A percentile compares a stretch with the other conserved stretches of the same genome.
phyloP scores from a whole-genome alignment of 2,329 filamentous ascomycete genomes.

The Onygenales sp. region DNA sequence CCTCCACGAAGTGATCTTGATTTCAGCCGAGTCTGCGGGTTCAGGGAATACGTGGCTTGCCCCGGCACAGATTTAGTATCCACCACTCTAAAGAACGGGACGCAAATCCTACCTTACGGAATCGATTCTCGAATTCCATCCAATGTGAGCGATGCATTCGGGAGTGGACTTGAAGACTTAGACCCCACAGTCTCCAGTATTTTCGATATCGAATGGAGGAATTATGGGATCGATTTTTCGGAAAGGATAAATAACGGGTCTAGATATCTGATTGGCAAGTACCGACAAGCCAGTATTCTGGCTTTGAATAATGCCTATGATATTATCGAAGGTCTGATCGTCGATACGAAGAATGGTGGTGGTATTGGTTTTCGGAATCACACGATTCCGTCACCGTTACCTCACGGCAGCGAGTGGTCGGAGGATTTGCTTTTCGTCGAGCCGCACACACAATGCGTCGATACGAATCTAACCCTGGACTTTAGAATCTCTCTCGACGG shows the following conservation, averaged over 20 bases:
- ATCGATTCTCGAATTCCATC: slow-evolving; percentile 27
- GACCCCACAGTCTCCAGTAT: slow-evolving; percentile 30
- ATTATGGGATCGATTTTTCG: slow-evolving; percentile 14
- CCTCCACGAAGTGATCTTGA: slow-evolving; percentile 22
- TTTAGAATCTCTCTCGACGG: slow-evolving; percentile 21
- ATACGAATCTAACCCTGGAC: slow-evolving; percentile 33
- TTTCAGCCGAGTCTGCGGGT: slow-evolving; percentile 25
- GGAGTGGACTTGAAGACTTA: slow-evolving; percentile 25
- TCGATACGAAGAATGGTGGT: slow-evolving; percentile 33
- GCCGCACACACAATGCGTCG: slow-evolving; percentile 36
- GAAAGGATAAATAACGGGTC: slow-evolving; percentile 22
- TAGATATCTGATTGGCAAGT: slow-evolving; percentile 20
- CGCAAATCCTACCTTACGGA: slow-evolving; percentile 13
- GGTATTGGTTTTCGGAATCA: slow-evolving; percentile 40
- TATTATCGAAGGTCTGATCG: slow-evolving; percentile 36
- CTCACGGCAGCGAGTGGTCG: slow-evolving; percentile 33
- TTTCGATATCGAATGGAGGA: slow-evolving; percentile 35
- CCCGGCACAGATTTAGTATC: slow-evolving; percentile 15
- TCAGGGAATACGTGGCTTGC: slow-evolving; percentile 11
- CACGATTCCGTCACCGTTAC: slow-evolving; percentile 24
- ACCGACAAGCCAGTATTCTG: slow-evolving; percentile 21
- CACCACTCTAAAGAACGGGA: slow-evolving; percentile 16
- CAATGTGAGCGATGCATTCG: slow-evolving; percentile 26
- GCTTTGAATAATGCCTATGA: slow-evolving; percentile 24
- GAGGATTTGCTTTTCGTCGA: slow-evolving; percentile 42